Evolutionary conservation across 768 basidiomycete species (phyloP).

Genomic region (Gautieria morchelliformis): DNA sequence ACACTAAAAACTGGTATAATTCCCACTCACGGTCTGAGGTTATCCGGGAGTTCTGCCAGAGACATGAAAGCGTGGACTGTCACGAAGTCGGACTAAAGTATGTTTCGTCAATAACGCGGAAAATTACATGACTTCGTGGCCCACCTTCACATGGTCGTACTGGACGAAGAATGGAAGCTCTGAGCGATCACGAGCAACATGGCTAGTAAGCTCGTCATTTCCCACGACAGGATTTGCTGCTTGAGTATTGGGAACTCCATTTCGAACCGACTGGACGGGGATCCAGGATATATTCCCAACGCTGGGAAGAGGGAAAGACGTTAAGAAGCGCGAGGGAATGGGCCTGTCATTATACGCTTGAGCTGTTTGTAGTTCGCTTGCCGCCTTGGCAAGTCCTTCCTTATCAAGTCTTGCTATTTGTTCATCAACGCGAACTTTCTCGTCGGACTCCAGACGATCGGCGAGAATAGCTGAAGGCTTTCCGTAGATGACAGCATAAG

Average conservation of each 20-base stretch:
- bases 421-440: conserved; percentile 63
- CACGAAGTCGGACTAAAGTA: conserved; percentile 79
- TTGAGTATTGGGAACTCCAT: conserved; percentile 42
- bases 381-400: conserved; percentile 67
- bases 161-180: conserved; percentile 82
- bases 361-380: conserved; percentile 61
- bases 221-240: conserved; percentile 20
- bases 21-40: conserved; percentile 60
- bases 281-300: conserved; percentile 93
- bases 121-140: neutral
- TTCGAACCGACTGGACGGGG: conserved; percentile 57
- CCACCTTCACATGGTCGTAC: conserved; percentile 86
- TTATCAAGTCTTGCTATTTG: conserved; percentile 68
- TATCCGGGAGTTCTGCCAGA: conserved; percentile 56
- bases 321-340: conserved; percentile 75
- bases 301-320: conserved; percentile 82
- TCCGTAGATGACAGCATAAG: conserved; percentile 69
- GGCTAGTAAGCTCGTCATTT: conserved; percentile 40
- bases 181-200: conserved; percentile 59
- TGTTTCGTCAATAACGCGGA: neutral
- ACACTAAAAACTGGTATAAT: neutral
- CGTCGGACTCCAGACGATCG: conserved; percentile 68
- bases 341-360: conserved; percentile 79
- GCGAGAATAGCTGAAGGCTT: conserved; percentile 82
- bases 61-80: conserved; percentile 74